A percentile compares a stretch with the other conserved stretches of the same genome.
Evolutionary conservation across 2,329 filamentous ascomycete genomes (phyloP).

Genomic region (Hymenoscyphus scutula): DNA sequence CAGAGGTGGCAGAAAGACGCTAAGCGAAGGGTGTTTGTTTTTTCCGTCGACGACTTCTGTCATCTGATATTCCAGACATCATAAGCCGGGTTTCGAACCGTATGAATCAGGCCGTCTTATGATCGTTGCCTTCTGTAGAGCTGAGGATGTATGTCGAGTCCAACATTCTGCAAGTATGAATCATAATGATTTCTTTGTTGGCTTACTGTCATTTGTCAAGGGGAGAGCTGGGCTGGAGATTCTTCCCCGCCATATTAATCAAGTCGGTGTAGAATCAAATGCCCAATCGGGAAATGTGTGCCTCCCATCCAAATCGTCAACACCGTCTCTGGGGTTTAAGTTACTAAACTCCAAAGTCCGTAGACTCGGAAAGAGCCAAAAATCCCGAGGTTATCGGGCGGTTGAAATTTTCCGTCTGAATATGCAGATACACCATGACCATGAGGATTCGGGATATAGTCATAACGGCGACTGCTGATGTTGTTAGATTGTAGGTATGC

Average conservation of each 20-base stretch:
- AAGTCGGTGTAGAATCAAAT: neutral
- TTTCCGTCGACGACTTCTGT: neutral
- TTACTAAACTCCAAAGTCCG: neutral
- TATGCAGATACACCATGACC: neutral
- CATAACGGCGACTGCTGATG: neutral
- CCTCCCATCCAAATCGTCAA: neutral
- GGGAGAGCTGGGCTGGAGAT: neutral
- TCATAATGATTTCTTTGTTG: neutral
- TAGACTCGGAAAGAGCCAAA: neutral
- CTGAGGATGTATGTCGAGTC: neutral
- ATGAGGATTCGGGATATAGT: neutral
- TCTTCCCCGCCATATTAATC: neutral
- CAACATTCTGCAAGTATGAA: slow-evolving; percentile 1
- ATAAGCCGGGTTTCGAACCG: neutral
- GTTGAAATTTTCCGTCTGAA: neutral
- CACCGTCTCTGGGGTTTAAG: neutral
- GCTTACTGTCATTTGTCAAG: neutral
- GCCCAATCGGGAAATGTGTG: neutral
- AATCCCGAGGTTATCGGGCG: neutral
- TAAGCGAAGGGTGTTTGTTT: too few species aligned
- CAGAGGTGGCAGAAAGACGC: too few species aligned
- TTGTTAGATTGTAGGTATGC: too few species aligned
- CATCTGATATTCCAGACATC: neutral
- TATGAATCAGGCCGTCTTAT: neutral
- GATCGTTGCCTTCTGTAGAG: neutral